Evolutionary conservation across 805 yeast genomes (phyloP).

Genomic region (Nakazawaea wickerhamii): DNA sequence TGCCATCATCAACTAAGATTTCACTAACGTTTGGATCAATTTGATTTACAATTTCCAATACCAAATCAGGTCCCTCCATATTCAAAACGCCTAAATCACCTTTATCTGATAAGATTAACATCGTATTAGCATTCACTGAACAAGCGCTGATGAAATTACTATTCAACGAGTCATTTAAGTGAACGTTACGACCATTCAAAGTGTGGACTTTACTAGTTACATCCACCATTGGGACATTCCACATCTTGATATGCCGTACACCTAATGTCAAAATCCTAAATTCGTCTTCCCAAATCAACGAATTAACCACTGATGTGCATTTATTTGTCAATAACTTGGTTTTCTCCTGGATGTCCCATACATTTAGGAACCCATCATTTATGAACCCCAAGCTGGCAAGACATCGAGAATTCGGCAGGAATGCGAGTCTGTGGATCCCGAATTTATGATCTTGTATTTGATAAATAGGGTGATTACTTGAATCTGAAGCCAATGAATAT

Average conservation of each 20-base stretch:
- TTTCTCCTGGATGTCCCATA: slow-evolving; percentile 42
- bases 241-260: slow-evolving; percentile 52
- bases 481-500: slow-evolving; percentile 49
- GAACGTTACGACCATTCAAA: slow-evolving; percentile 54
- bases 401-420: slow-evolving; percentile 51
- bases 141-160: slow-evolving; percentile 42
- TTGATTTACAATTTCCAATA: slow-evolving; percentile 19
- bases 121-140: slow-evolving; percentile 29
- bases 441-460: slow-evolving; percentile 58
- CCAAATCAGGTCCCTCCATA: slow-evolving; percentile 19
- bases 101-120: slow-evolving; percentile 30
- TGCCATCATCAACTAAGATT: slow-evolving; percentile 18
- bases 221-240: slow-evolving; percentile 35
- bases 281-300: slow-evolving; percentile 48
- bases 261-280: slow-evolving; percentile 55
- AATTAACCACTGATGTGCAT: slow-evolving; percentile 55
- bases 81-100: slow-evolving; percentile 29
- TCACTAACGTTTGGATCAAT: slow-evolving; percentile 18
- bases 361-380: slow-evolving; percentile 61
- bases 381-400: slow-evolving; percentile 61
- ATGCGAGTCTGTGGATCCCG: slow-evolving; percentile 51
- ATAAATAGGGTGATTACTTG: slow-evolving; percentile 43
- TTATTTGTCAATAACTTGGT: slow-evolving; percentile 43
- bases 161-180: slow-evolving; percentile 44
- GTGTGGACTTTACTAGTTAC: slow-evolving; percentile 18